A percentile compares a stretch with the other conserved stretches of the same genome.
Evolutionary conservation across 2,329 filamentous ascomycete genomes (phyloP).

Genomic region (Trematosphaeria pertusa): DNA sequence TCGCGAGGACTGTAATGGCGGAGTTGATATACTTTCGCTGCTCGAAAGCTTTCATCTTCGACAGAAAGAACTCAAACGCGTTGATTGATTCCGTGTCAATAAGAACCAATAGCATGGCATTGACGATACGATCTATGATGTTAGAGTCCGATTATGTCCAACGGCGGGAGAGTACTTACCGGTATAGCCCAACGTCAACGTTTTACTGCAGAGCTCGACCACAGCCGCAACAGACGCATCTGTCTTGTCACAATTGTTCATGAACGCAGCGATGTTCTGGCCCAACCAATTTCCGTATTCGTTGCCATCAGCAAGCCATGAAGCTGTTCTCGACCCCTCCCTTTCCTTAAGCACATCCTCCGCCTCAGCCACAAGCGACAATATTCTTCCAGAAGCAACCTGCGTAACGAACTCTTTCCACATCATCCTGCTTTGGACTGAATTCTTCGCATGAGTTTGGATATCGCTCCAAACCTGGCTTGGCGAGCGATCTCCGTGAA

Average conservation of each 20-base stretch:
- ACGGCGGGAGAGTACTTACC: conserved; percentile 48
- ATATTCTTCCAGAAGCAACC: conserved; percentile 65
- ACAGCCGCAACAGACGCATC: conserved; percentile 39
- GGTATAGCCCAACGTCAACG: conserved; percentile 74
- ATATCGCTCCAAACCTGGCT: conserved; percentile 56
- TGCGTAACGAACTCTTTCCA: conserved; percentile 70
- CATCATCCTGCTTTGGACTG: conserved; percentile 58
- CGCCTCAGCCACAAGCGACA: conserved; percentile 67
- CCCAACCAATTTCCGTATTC: conserved; percentile 77
- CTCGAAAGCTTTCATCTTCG: conserved; percentile 55
- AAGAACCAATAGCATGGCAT: conserved; percentile 22
- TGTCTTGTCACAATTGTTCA: conserved; percentile 50
- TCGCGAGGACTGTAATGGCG: conserved; percentile 34
- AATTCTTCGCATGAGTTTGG: conserved; percentile 46
- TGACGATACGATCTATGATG: conserved; percentile 28
- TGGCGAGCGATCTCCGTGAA: conserved; percentile 55
- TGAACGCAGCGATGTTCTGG: conserved; percentile 61
- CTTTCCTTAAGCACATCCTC: conserved; percentile 56
- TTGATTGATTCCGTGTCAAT: conserved; percentile 18
- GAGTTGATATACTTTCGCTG: conserved; percentile 54
- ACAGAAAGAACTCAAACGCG: conserved; percentile 47
- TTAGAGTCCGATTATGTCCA: conserved; percentile 5
- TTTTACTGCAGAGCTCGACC: conserved; percentile 61
- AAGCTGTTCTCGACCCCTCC: conserved; percentile 20
- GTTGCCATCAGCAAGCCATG: conserved; percentile 71